Conservation (phyloP, 768 basidiomycete species). For the Lactifluus subvellereus region DNA sequence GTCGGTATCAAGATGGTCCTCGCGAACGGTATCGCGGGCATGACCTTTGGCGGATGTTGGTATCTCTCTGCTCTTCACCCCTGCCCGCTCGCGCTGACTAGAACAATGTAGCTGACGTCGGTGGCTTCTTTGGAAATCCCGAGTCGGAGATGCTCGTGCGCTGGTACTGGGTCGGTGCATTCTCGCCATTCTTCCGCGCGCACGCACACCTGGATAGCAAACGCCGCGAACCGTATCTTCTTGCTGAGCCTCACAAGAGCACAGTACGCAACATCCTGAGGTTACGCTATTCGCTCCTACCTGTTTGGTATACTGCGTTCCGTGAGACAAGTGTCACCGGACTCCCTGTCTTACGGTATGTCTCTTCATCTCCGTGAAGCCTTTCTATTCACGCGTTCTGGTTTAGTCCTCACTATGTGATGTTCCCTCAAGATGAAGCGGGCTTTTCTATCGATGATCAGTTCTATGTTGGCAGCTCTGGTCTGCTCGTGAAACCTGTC, state of each 20-base stretch:
- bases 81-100: slow-evolving; percentile 8
- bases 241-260: slow-evolving; percentile 83
- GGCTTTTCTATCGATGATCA: slow-evolving; percentile 94
- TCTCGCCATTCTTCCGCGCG: slow-evolving; percentile 97
- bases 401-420: slow-evolving; percentile 85
- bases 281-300: slow-evolving; percentile 80
- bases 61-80: slow-evolving; percentile 13
- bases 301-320: slow-evolving; percentile 98
- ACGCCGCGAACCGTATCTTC: slow-evolving; percentile 90
- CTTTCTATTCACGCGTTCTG: background rate
- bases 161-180: slow-evolving; percentile 95
- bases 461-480: slow-evolving; percentile 84
- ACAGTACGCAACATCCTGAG: slow-evolving; percentile 74
- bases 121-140: slow-evolving; percentile 99
- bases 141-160: slow-evolving; percentile 90
- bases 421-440: slow-evolving; percentile 81
- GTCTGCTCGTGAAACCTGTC: slow-evolving; percentile 88
- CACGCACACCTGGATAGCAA: slow-evolving; percentile 99
- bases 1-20: slow-evolving; percentile 93
- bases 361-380: background rate
- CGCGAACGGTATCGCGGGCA: slow-evolving; percentile 80
- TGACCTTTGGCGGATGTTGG: slow-evolving; percentile 89
- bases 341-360: slow-evolving; percentile 74
- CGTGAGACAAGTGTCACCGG: slow-evolving; percentile 79
- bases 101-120: slow-evolving; percentile 75